Evolutionary conservation across 2,329 filamentous ascomycete species (phyloP).

Genomic region (Dothistroma pini): DNA sequence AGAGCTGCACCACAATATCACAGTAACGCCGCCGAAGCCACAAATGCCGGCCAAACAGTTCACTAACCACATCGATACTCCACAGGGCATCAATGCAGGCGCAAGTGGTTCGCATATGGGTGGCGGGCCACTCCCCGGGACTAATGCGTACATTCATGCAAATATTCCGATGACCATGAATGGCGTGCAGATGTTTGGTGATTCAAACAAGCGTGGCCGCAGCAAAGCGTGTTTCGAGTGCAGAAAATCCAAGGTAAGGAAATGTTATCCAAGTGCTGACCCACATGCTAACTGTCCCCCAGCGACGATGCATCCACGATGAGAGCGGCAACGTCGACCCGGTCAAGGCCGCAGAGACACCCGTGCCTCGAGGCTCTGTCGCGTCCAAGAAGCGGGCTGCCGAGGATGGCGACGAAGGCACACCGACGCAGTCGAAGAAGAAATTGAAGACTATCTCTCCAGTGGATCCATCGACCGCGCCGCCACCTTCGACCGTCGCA

Average conservation of each 20-base stretch:
- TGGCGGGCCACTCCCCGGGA: conserved; percentile 28
- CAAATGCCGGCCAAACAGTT: neutral
- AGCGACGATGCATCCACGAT: conserved; percentile 66
- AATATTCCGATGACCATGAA: conserved; percentile 49
- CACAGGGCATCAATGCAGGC: conserved; percentile 5
- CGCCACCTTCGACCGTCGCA: conserved; percentile 8
- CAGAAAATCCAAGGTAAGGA: conserved; percentile 61
- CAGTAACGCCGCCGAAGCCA: conserved; percentile 21
- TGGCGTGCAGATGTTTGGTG: conserved; percentile 56
- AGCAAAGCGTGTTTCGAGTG: conserved; percentile 65
- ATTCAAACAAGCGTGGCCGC: conserved; percentile 38
- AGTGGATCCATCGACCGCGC: neutral
- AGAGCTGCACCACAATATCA: conserved; percentile 30
- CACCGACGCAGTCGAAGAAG: conserved; percentile 27
- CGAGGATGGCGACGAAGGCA: conserved; percentile 35
- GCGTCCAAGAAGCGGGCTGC: conserved; percentile 52
- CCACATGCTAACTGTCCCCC: neutral
- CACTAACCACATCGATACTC: conserved; percentile 14
- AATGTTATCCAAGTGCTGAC: conserved; percentile 4
- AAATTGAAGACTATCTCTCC: conserved; percentile 21
- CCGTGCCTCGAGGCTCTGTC: conserved; percentile 56
- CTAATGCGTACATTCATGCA: conserved; percentile 33
- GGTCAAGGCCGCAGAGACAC: conserved; percentile 59
- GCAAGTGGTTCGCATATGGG: conserved; percentile 9
- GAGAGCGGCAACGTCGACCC: conserved; percentile 62